Conservation (phyloP, 768 basidiomycete species). For the Phlebiopsis gigantea region DNA sequence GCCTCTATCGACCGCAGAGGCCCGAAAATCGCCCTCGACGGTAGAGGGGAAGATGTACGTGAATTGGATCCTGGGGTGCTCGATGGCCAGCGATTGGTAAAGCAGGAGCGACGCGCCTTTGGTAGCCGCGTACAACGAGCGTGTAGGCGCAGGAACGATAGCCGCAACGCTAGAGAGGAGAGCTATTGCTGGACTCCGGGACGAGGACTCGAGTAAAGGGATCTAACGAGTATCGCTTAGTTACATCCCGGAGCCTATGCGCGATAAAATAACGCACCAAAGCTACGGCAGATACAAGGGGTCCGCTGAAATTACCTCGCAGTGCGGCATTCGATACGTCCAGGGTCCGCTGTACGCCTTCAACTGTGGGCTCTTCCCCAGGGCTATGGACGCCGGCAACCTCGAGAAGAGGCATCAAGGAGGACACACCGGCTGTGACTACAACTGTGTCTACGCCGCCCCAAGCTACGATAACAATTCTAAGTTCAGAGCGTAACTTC, state of each 20-base stretch:
- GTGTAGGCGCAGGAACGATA: slow-evolving; percentile 79
- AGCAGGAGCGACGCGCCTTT: slow-evolving; percentile 77
- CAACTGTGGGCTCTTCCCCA: slow-evolving; percentile 36
- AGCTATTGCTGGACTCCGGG: slow-evolving; percentile 64
- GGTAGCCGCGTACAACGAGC: slow-evolving; percentile 77
- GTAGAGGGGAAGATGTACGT: slow-evolving; percentile 61
- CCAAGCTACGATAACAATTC: slow-evolving; percentile 54
- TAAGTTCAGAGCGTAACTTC: neutral
- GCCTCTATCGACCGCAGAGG: slow-evolving; percentile 66
- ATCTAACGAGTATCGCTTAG: slow-evolving; percentile 43
- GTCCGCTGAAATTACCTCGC: slow-evolving; percentile 64
- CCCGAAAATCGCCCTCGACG: slow-evolving; percentile 74
- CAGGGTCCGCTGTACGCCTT: slow-evolving; percentile 56
- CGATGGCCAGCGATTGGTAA: slow-evolving; percentile 75
- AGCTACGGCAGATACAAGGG: slow-evolving; percentile 61
- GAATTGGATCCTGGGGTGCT: slow-evolving; percentile 67
- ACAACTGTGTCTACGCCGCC: slow-evolving; percentile 77
- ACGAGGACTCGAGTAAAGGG: slow-evolving; percentile 64
- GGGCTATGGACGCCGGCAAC: slow-evolving; percentile 52
- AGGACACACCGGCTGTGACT: slow-evolving; percentile 80
- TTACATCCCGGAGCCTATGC: neutral
- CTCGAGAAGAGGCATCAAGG: slow-evolving; percentile 69
- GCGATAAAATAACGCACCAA: slow-evolving; percentile 44
- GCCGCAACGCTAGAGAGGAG: slow-evolving; percentile 78
- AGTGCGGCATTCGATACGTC: slow-evolving; percentile 53